A percentile compares a stretch with the other conserved stretches of the same genome.
Conservation (phyloP, 768 basidiomycete species). For the Mycena rosella region DNA sequence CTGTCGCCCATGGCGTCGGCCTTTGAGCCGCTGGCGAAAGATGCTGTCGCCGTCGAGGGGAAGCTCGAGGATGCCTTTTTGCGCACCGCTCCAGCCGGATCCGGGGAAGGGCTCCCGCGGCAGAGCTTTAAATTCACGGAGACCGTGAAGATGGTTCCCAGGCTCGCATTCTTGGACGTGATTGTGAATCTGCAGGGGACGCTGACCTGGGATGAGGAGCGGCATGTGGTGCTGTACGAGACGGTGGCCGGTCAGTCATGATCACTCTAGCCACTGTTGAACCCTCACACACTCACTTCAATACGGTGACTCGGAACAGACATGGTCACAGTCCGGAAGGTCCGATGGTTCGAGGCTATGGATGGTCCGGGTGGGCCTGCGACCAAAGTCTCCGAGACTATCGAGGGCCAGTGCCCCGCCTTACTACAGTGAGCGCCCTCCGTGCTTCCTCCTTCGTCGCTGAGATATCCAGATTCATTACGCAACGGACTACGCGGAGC, state of each 20-base stretch:
- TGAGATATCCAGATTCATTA: constrained; percentile 19
- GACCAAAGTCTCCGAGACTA: constrained; percentile 31
- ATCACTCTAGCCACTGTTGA: no score
- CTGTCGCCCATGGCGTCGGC: constrained; percentile 29
- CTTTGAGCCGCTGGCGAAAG: neutral
- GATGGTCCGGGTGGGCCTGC: constrained; percentile 17
- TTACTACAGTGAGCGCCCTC: constrained; percentile 24
- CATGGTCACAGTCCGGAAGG: constrained; percentile 24
- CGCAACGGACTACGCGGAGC: constrained; percentile 9
- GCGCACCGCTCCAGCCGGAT: constrained; percentile 10
- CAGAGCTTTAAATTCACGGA: constrained; percentile 31
- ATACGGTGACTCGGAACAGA: constrained; percentile 5
- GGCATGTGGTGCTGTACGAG: constrained; percentile 30
- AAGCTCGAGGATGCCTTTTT: constrained; percentile 32
- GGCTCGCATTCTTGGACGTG: constrained; percentile 29
- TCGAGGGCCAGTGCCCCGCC: constrained; percentile 31
- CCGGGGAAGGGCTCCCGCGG: constrained; percentile 27
- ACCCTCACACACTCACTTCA: no score
- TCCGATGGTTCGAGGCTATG: constrained; percentile 25
- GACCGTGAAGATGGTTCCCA: constrained; percentile 33
- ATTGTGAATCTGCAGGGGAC: constrained; percentile 28
- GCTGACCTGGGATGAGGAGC: constrained; percentile 26
- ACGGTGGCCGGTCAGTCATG: constrained; percentile 33
- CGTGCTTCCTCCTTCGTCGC: neutral
- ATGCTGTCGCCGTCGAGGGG: constrained; percentile 28